Evolutionary conservation across 768 basidiomycete genomes (phyloP), one percentile per base, ranked within the genome.

Genomic region (Podaxis sp.): DNA sequence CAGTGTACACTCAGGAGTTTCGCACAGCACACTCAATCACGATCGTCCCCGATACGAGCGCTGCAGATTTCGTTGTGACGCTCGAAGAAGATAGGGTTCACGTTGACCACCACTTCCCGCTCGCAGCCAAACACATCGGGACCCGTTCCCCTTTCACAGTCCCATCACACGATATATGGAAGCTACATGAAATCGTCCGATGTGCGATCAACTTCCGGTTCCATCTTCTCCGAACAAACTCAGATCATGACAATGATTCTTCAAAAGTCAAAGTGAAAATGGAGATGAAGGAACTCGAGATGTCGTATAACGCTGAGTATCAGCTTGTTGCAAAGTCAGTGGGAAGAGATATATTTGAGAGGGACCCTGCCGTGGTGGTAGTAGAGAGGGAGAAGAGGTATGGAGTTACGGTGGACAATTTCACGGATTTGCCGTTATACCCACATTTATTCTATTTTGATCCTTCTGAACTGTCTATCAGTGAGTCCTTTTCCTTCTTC

Each of bases 401-500:
- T 27, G 57, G 62, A 2, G 67, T 79, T 57, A 70, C 68, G 5
- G 67, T 79, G 32, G 66, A 65, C 57, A 79, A 79, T 61, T 59
- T 70, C 0, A 71, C 73, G 0, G 65, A 68, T 46, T 25, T 65
- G n/a, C 65, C 69, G 5, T 59, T 80, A 5, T 80, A 77, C 52
- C 66, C 76, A 21, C 76, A 75, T 32, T 67, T 77, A 4, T 77
- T 78, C 63, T 74, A 77, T 57, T 81, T 80, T 54, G 78, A 80
- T 50, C 74, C 75, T 6, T 70, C 67, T n/a, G 73, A 74, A 55
- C 61, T 77, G 40, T 67, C 69, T 1, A 76, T 79, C 52, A 63
- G 74, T 76, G 51, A 58, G 73, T 62, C 13, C 6, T 18, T 32
- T 18, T 16, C 6, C 16, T 3, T n/a, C 16, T 18, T 18, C 11